Evolutionary conservation across 805 yeast genomes (phyloP), one percentile per base, ranked within the genome.

Genomic region (Cyberlindnera bimundalis): DNA sequence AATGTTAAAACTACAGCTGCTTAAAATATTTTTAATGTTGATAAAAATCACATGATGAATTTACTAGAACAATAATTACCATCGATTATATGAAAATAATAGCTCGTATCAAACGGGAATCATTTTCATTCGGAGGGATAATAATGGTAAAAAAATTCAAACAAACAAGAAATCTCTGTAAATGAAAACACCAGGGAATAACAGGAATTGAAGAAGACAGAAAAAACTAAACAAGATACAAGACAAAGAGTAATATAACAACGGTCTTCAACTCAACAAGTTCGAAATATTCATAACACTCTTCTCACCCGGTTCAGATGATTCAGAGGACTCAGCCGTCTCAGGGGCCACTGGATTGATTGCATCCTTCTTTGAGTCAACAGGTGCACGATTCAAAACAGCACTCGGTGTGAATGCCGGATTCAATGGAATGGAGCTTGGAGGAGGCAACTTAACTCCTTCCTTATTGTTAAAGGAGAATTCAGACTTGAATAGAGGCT

Each of bases 221-320:
- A n/a, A n/a, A n/a, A n/a, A n/a, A n/a, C n/a, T n/a, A n/a, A n/a
- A n/a, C n/a, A n/a, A 11, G 25, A 23, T 11, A 8, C 25, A 23
- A 11, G 25, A 8, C 11, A 23, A 24, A 14, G 14, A 15, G 14
- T 19, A 16, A 19, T 25, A 29, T 33, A 19, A 19, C 19, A 33
- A 17, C 19, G 19, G 13, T 20, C 4, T 14, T 46, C 39, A 50
- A 19, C 41, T 49, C 35, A 52, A 40, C 21, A 52, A 28, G 23
- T 49, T 53, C 5, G 51, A 49, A 12, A 53, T 53, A 37, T 51
- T 40, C 57, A 53, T 53, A 9, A 50, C 52, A 16, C 40, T 38
- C 40, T 46, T 39, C 21, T 47, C 35, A 11, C 19, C 37, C 7
- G 29, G 31, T 5, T 16, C 43, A 14, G 24, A 21, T 21, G 24